Percentiles rank a stretch among this genome's conserved stretches.
Conservation (phyloP, 2,329 filamentous ascomycete genomes). For the Blastomyces percursus region DNA sequence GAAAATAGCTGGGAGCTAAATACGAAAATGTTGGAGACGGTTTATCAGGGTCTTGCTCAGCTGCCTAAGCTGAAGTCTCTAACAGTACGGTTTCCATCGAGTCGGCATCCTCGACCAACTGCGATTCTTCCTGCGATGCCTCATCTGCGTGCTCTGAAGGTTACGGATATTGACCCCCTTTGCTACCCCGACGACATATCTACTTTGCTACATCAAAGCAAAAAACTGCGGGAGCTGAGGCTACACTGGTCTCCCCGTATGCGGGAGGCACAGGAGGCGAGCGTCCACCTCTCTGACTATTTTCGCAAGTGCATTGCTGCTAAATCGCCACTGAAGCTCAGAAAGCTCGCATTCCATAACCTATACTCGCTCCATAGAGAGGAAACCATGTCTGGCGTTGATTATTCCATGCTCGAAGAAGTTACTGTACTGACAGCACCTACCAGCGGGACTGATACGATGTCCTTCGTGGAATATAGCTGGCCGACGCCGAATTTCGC, state of each 20-base stretch:
- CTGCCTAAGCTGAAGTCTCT: slow-evolving; percentile 42
- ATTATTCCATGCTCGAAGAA: slow-evolving; percentile 34
- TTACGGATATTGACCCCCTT: slow-evolving; percentile 51
- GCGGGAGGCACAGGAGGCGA: slow-evolving; percentile 48
- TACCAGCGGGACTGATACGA: slow-evolving; percentile 28
- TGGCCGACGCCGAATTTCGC: slow-evolving; percentile 35
- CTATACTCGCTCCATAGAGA: slow-evolving; percentile 44
- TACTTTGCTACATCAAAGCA: slow-evolving; percentile 43
- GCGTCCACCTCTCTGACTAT: slow-evolving; percentile 43
- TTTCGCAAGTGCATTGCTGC: slow-evolving; percentile 45
- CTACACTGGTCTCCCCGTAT: slow-evolving; percentile 54
- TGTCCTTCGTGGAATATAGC: slow-evolving; percentile 46
- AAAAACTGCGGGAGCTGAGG: slow-evolving; percentile 44
- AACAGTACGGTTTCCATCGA: slow-evolving; percentile 46
- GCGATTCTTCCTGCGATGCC: slow-evolving; percentile 47
- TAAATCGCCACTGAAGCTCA: slow-evolving; percentile 38
- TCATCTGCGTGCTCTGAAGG: slow-evolving; percentile 42
- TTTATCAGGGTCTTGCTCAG: slow-evolving; percentile 47
- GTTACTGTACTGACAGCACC: slow-evolving; percentile 46
- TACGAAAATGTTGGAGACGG: slow-evolving; percentile 48
- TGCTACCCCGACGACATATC: slow-evolving; percentile 55
- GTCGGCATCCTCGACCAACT: slow-evolving; percentile 47
- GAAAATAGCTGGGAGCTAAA: slow-evolving; percentile 47
- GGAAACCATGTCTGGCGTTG: slow-evolving; percentile 37
- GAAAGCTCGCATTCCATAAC: slow-evolving; percentile 46